Evolutionary conservation across 2,329 filamentous ascomycete species (phyloP).

Genomic region (Talaromyces amestolkiae): DNA sequence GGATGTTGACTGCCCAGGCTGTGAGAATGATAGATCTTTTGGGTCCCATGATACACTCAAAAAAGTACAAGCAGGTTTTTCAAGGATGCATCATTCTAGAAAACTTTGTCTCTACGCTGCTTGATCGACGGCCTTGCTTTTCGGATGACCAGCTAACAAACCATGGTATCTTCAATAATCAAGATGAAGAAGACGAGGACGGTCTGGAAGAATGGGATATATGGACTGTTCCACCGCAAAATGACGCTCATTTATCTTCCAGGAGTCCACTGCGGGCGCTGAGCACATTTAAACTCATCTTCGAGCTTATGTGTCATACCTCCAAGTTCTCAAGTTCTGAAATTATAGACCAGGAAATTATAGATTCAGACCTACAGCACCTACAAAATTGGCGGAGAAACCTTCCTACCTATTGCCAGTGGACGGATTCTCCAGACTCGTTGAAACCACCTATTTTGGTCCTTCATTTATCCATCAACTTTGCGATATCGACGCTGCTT

Average conservation of each 20-base stretch:
- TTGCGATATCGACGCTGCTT: not conserved
- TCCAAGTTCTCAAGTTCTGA: not conserved
- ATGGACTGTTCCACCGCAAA: not conserved
- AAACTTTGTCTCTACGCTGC: slow-evolving; percentile 3
- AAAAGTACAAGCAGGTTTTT: slow-evolving; percentile 3
- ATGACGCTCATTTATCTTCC: not conserved
- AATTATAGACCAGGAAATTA: not conserved
- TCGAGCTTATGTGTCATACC: not conserved
- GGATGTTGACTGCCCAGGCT: slow-evolving; percentile 44
- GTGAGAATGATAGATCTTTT: slow-evolving; percentile 3
- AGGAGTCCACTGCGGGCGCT: not conserved
- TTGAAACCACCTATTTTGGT: slow-evolving; percentile 5
- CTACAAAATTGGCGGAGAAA: not conserved
- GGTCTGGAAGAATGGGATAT: slow-evolving; percentile 8
- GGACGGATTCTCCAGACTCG: slow-evolving; percentile 6
- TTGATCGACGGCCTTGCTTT: not conserved
- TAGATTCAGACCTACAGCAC: not conserved
- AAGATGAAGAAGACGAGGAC: not conserved
- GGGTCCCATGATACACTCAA: not conserved
- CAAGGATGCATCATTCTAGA: slow-evolving; percentile 9
- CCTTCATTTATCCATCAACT: slow-evolving; percentile 5
- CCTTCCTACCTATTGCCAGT: not conserved
- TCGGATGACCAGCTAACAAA: not conserved
- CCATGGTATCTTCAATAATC: not conserved
- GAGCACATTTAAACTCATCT: slow-evolving; percentile 1